A percentile compares a stretch with the other conserved stretches of the same genome.
Evolutionary conservation across 768 basidiomycete genomes (phyloP).

Genomic region (Albatrellus ellisii): DNA sequence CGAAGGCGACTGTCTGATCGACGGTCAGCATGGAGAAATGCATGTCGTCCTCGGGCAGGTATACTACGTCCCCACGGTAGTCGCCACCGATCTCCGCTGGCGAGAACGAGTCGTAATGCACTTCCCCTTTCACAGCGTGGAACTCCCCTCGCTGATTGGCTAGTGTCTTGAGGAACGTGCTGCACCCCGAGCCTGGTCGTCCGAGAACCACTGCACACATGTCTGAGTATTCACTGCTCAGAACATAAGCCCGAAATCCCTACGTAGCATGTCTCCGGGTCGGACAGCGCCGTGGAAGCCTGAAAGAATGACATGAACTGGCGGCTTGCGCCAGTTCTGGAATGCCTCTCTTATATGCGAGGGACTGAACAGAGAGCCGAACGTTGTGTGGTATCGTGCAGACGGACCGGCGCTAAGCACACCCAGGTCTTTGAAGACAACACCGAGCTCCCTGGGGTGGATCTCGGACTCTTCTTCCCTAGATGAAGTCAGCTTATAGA

Average conservation of each 20-base stretch:
- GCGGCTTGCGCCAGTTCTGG: constrained; percentile 40
- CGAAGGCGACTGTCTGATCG: constrained; percentile 59
- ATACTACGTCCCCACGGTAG: constrained; percentile 73
- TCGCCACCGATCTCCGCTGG: constrained; percentile 55
- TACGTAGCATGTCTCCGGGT: constrained; percentile 66
- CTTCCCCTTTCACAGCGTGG: constrained; percentile 53
- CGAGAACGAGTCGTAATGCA: constrained; percentile 65
- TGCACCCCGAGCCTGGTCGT: constrained; percentile 76
- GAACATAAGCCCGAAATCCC: not conserved
- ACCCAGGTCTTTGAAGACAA: constrained; percentile 41
- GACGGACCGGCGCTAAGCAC: constrained; percentile 48
- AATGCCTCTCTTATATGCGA: constrained; percentile 29
- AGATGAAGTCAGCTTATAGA: not conserved
- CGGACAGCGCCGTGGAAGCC: constrained; percentile 43
- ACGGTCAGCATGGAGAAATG: constrained; percentile 82
- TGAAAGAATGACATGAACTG: constrained; percentile 37
- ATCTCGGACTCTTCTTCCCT: constrained; percentile 38
- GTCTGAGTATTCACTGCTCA: not conserved
- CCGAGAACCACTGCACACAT: constrained; percentile 58
- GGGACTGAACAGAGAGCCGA: constrained; percentile 51
- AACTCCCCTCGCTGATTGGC: constrained; percentile 68
- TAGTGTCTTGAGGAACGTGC: constrained; percentile 69
- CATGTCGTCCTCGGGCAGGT: constrained; percentile 75
- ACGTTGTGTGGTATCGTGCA: constrained; percentile 38
- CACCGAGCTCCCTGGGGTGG: constrained; percentile 41